Evolutionary conservation across 371 early-diverging fungal species (phyloP).

Genomic region (Mortierella sp.): DNA sequence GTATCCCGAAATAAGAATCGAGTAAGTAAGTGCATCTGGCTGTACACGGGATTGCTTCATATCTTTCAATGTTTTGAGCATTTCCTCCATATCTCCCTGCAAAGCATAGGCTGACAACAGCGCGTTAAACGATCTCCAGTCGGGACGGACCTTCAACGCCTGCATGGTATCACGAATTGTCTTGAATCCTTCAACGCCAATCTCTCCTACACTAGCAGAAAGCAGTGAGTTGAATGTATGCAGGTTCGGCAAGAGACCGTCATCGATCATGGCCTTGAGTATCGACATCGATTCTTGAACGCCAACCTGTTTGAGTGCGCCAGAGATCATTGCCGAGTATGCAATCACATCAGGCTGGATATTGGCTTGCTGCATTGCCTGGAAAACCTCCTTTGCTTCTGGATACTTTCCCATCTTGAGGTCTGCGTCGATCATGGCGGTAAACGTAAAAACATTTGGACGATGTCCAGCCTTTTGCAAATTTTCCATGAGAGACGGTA

Average conservation of each 20-base stretch:
- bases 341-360: conserved; percentile 49
- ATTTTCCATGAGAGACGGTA: conserved; percentile 19
- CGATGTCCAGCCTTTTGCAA: conserved; percentile 23
- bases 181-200: conserved; percentile 23
- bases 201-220: conserved; percentile 39
- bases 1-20: conserved; percentile 43
- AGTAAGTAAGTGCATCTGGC: conserved; percentile 47
- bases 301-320: conserved; percentile 21
- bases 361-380: conserved; percentile 42
- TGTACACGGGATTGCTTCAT: conserved; percentile 26
- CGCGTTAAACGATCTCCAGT: conserved; percentile 43
- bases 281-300: conserved; percentile 34
- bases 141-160: conserved; percentile 25
- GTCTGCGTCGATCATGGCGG: conserved; percentile 44
- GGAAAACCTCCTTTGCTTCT: conserved; percentile 42
- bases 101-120: conserved; percentile 45
- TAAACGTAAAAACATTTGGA: conserved; percentile 36
- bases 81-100: conserved; percentile 34
- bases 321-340: conserved; percentile 44
- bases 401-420: conserved; percentile 43
- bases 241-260: conserved; percentile 40
- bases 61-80: conserved; percentile 25
- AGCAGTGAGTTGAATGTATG: conserved; percentile 46
- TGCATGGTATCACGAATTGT: conserved; percentile 39
- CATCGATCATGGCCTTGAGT: conserved; percentile 41